Base-by-base conservation (phyloP, 768 basidiomycete genomes). In the Daedaleopsis nitida region DNA sequence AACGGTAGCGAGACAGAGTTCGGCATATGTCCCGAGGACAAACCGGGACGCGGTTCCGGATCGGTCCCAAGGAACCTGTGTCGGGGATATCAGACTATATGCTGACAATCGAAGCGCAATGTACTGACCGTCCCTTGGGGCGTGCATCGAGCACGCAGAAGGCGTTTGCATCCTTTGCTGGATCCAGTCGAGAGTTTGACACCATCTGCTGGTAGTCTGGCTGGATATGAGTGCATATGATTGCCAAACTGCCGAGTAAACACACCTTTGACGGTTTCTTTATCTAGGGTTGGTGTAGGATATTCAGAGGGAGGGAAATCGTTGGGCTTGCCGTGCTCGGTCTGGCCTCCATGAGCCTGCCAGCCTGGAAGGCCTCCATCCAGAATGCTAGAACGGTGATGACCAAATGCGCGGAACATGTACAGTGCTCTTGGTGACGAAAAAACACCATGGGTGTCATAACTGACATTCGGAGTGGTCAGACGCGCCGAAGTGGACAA, bases 321-420 rank as follows among this genome's bases (percentile, higher is more conserved):
- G 52, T 61, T 59, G 19, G 69, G 60, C 32, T 70, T 57, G 7
- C 76, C 75, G 23, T 70, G 68, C 52, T 85, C 87, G 11, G 84
- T 68, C n/a, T 81, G 77, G 16, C 82, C 76, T 19, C 87, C 86
- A 69, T 90, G 86, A 34, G 80, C 81, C 60, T 85, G 78, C 92
- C 92, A 96, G 43, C 83, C 77, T 35, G 92, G 93, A 13, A 98
- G 82, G 19, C 96, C 96, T n/a, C 97, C 97, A 73, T 98, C 86
- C 16, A 99, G 81, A 12, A 98, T 83, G 62, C 91, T 92, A 9
- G 94, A 92, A 47, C 87, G 87, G 35, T 80, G 74, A 73, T 99
- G 97, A 9, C 93, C 92, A 74, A 97, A 94, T 23, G 90, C 82
- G 75, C 91, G 85, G 83, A 98, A 97, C 80, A 93, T 98, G 80